Conservation (phyloP, 768 basidiomycete genomes). For the Russula virescens region DNA sequence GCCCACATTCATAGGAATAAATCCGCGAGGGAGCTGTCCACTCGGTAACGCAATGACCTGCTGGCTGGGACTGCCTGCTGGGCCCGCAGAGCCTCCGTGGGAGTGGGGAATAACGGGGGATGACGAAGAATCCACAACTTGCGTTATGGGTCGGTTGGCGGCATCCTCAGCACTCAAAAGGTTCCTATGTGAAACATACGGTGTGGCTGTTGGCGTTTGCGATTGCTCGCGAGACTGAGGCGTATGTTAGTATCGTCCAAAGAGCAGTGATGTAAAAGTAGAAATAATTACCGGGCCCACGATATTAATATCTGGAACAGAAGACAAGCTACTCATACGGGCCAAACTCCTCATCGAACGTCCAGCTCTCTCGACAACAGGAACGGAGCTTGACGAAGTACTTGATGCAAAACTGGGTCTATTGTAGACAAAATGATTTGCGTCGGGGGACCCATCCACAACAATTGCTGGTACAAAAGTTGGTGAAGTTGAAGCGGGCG, state of each 20-base stretch:
- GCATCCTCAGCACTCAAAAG: conserved; percentile 23
- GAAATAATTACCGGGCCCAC: conserved; percentile 17
- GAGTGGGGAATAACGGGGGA: neutral
- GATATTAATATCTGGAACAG: conserved; percentile 16
- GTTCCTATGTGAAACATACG: neutral
- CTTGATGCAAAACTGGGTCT: conserved; percentile 21
- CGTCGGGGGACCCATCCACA: neutral
- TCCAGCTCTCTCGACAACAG: neutral
- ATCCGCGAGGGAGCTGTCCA: conserved; percentile 22
- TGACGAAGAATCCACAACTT: neutral
- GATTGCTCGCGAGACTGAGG: conserved; percentile 22
- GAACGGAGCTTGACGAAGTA: conserved; percentile 11
- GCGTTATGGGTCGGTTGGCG: conserved; percentile 1
- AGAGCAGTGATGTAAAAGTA: neutral
- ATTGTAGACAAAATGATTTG: conserved; percentile 14
- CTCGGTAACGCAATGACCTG: neutral
- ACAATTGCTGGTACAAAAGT: neutral
- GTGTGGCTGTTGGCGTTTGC: conserved; percentile 23
- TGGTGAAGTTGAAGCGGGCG: conserved; percentile 2
- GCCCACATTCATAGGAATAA: conserved; percentile 13
- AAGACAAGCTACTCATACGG: conserved; percentile 15
- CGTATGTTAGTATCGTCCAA: neutral
- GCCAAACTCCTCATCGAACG: conserved; percentile 15
- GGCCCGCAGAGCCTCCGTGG: neutral
- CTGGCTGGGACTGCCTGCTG: neutral